Evolutionary conservation across 2,329 filamentous ascomycete species (phyloP).

Genomic region (Hortaea sp.): DNA sequence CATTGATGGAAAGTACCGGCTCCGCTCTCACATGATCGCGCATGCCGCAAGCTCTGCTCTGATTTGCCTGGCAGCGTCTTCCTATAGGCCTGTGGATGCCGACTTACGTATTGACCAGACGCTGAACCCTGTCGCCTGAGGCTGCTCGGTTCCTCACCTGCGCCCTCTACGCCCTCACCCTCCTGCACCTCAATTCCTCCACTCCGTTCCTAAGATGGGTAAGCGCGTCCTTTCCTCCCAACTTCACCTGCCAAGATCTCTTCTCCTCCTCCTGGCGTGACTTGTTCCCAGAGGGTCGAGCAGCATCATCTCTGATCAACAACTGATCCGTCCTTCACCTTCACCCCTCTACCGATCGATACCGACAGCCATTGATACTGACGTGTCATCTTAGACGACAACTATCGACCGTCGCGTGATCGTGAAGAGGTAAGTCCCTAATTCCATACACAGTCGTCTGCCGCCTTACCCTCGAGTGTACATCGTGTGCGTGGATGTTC

Average conservation of each 20-base stretch:
- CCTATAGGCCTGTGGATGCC: not conserved
- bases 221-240: slow-evolving; percentile 2
- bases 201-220: slow-evolving; percentile 4
- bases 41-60: not conserved
- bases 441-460: too few species aligned
- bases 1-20: not conserved
- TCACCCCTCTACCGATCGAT: not conserved
- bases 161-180: slow-evolving; percentile 1
- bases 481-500: too few species aligned
- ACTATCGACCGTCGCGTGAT: slow-evolving; percentile 12
- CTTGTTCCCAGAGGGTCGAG: not conserved
- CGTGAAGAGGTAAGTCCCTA: slow-evolving; percentile 7
- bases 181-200: slow-evolving; percentile 2
- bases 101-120: slow-evolving; percentile 5
- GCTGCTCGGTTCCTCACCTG: slow-evolving; percentile 1
- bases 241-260: slow-evolving; percentile 6
- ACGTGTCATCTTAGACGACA: slow-evolving; percentile 9
- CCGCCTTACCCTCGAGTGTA: too few species aligned
- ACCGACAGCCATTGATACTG: not conserved
- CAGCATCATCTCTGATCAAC: too few species aligned
- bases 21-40: slow-evolving; percentile 1
- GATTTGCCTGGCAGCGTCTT: not conserved
- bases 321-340: not conserved
- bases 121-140: slow-evolving; percentile 4
- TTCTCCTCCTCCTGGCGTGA: not conserved